Evolutionary conservation across 2,329 filamentous ascomycete species (phyloP).

Genomic region (Hypoxylon sp.): DNA sequence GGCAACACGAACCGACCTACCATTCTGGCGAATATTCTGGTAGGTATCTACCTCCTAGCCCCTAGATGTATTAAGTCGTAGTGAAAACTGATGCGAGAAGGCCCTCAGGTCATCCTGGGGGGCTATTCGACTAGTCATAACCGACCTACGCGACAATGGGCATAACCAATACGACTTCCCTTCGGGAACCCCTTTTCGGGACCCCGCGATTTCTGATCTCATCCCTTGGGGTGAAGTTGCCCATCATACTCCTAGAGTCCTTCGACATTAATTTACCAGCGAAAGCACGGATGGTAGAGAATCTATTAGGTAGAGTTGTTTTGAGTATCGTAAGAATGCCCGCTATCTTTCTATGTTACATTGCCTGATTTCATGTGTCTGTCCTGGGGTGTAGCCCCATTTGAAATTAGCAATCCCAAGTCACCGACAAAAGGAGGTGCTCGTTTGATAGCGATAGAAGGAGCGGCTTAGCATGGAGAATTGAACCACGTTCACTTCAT

Average conservation of each 20-base stretch:
- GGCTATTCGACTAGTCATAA: background rate
- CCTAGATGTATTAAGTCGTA: background rate
- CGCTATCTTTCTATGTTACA: slow-evolving; percentile 3
- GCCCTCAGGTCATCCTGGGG: background rate
- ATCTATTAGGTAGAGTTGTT: slow-evolving; percentile 6
- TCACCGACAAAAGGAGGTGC: slow-evolving; percentile 1
- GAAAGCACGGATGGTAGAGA: slow-evolving; percentile 1
- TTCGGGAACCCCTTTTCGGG: background rate
- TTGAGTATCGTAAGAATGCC: slow-evolving; percentile 6
- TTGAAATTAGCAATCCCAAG: slow-evolving; percentile 3
- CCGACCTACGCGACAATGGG: background rate
- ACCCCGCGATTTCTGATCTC: background rate
- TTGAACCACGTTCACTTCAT: background rate
- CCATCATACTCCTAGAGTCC: background rate
- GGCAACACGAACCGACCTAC: background rate
- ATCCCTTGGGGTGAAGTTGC: background rate
- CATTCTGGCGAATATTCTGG: background rate
- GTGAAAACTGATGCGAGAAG: background rate
- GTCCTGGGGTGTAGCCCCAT: slow-evolving; percentile 6
- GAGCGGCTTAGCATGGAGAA: background rate
- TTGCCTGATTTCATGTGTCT: background rate
- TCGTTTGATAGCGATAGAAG: background rate
- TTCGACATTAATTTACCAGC: slow-evolving; percentile 8
- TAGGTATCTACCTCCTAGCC: background rate
- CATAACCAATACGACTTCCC: background rate